Conservation (phyloP, 768 basidiomycete species). For the Tricholoma bakamatsutake region DNA sequence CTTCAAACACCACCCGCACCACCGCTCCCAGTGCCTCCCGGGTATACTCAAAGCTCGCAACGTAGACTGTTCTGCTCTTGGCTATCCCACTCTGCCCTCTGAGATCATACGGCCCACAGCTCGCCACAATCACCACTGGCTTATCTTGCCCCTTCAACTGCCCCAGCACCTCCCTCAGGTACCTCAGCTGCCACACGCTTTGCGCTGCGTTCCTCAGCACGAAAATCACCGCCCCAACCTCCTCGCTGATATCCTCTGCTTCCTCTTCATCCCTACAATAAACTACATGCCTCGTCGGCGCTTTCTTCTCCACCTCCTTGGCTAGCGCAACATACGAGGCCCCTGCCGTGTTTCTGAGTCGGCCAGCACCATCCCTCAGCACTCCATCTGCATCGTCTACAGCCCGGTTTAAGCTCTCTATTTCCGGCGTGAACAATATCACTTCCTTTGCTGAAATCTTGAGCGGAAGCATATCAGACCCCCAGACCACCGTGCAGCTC, state of each 20-base stretch:
- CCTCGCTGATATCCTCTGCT: conserved; percentile 7
- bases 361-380: conserved; percentile 34
- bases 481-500: conserved; percentile 42
- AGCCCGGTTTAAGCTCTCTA: conserved; percentile 54
- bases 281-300: conserved; percentile 37
- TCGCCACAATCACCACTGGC: conserved; percentile 46
- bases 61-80: conserved; percentile 25
- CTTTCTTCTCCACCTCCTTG: conserved; percentile 26
- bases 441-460: conserved; percentile 21
- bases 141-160: conserved; percentile 12
- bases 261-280: conserved; percentile 25
- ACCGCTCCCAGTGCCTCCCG: conserved; percentile 41
- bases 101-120: conserved; percentile 65
- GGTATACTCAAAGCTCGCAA: conserved; percentile 60
- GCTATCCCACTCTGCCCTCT: conserved; percentile 21
- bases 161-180: conserved; percentile 26
- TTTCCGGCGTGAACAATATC: conserved; percentile 49
- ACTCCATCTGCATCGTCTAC: conserved; percentile 52
- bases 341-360: conserved; percentile 51
- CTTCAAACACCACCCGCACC: conserved; percentile 38
- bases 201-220: conserved; percentile 53
- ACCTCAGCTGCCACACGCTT: conserved; percentile 45
- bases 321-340: conserved; percentile 50
- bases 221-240: conserved; percentile 38
- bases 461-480: conserved; percentile 34